Evolutionary conservation across 1,284 basidiomycete species (phyloP).

Genomic region (Spongispora temasekensis): DNA sequence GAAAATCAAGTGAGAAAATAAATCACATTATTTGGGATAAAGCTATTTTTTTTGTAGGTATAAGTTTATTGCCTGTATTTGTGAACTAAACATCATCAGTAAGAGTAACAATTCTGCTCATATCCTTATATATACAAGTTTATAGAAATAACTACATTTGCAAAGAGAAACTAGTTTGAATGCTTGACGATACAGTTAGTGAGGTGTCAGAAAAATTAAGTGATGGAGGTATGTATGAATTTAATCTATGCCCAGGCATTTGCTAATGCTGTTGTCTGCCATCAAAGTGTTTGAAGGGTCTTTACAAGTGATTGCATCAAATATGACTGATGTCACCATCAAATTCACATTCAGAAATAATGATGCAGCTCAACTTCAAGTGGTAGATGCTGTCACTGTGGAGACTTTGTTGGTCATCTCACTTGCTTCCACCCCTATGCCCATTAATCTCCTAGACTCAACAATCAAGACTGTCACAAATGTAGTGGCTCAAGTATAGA

Average conservation of each 20-base stretch:
- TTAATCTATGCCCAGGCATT: no score
- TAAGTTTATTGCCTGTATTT: background rate
- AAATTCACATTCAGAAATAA: background rate
- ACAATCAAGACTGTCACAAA: background rate
- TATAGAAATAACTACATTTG: background rate
- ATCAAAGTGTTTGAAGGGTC: background rate
- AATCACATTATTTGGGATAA: background rate
- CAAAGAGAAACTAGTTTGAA: background rate
- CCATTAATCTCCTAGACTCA: background rate
- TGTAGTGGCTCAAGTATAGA: background rate
- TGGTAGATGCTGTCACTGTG: background rate
- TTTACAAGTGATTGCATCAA: background rate
- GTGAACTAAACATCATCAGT: background rate
- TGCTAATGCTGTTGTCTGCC: background rate
- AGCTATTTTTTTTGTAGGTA: background rate
- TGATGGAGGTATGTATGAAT: background rate
- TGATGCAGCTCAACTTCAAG: background rate
- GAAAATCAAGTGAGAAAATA: background rate
- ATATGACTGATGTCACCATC: background rate
- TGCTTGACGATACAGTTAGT: background rate
- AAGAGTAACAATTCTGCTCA: background rate
- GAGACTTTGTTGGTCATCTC: background rate
- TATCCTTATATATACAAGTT: background rate
- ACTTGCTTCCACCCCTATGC: background rate
- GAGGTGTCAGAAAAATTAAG: background rate